Evolutionary conservation across 2,329 filamentous ascomycete species (phyloP), one percentile per base, ranked within the genome.

Genomic region (Colletotrichum limetticola): DNA sequence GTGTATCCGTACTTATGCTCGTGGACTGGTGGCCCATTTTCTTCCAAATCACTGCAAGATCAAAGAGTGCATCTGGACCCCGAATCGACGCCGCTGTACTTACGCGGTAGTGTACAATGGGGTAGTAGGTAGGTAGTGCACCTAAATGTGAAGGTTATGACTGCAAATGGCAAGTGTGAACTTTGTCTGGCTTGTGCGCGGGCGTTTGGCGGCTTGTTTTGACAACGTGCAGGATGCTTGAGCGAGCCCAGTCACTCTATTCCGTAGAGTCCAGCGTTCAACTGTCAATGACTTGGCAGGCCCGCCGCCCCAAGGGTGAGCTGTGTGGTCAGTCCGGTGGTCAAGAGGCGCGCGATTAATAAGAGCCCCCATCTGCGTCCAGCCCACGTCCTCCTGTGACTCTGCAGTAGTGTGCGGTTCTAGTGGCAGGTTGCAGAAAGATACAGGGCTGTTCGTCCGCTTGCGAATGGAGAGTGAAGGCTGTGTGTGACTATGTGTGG

Each of bases 321-420:
- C 32, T n/a, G 49, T 42, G 30, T 28, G 58, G 49, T 46, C 37
- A 46, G 24, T 53, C 11, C 58, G 35, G 22, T 56, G 68, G 26
- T 66, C n/a, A 8, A 37, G 32, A 60, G 46, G 42, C 28, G 68
- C 42, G 56, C 26, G 56, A 71, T 71, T 53, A 71, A 35, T 61
- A 57, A 61, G 56, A 56, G 49, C 57, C 28, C 32, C 42, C 42
- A 49, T 55, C 32, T 49, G 56, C 26, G 26, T 35, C 19, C 30
- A 64, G 49, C 42, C n/a, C n/a, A 22, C 7, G 28, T 49, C 49
- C 28, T 14, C 46, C 12, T 35, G 28, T 37, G 63, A 56, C 46
- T 52, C 46, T 68, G 64, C 68, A 71, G 68, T 57, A 68, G 68
- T 28, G 68, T 57, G 57, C 64, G 53, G 46, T 52, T 55, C 64